These are phyloP conservation scores for Barnettozyma vustinii DNA, from an alignment of 805 yeast genomes.

Conservation along the genomic window DNA sequence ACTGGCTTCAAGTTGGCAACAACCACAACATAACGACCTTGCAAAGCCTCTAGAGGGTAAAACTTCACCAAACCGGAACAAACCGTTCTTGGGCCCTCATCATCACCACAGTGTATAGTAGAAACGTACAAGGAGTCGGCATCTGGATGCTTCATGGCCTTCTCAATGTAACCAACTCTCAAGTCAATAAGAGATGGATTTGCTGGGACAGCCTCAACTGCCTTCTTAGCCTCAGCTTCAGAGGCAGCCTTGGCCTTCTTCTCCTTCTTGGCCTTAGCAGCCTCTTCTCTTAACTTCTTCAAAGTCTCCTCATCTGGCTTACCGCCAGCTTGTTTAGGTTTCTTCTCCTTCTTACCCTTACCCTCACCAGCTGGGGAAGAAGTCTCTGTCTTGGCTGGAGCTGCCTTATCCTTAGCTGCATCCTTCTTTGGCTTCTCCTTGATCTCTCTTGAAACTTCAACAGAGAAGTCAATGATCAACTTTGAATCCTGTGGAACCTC, in stretches of 20 bases:
- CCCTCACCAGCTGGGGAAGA: slow-evolving; percentile 26
- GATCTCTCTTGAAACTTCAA: slow-evolving; percentile 69
- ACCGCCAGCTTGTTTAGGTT: slow-evolving; percentile 33
- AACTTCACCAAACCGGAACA: slow-evolving; percentile 94
- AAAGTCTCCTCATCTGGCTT: slow-evolving; percentile 45
- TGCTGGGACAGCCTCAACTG: slow-evolving; percentile 58
- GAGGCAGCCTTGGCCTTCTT: slow-evolving; percentile 44
- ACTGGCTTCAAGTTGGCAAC: slow-evolving; percentile 98
- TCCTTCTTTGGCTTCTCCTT: slow-evolving; percentile 54
- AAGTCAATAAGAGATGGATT: slow-evolving; percentile 84
- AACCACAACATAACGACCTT: slow-evolving; percentile 82
- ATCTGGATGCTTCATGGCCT: slow-evolving; percentile 95
- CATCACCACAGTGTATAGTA: slow-evolving; percentile 94
- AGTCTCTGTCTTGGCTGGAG: slow-evolving; percentile 15
- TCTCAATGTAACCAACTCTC: slow-evolving; percentile 94
- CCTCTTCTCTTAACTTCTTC: slow-evolving; percentile 43
- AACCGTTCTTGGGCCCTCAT: slow-evolving; percentile 95
- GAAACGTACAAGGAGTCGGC: slow-evolving; percentile 96
- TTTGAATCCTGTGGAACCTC: slow-evolving; percentile 50
- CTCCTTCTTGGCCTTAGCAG: slow-evolving; percentile 60
- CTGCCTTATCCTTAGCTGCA: slow-evolving; percentile 20
- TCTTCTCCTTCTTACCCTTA: slow-evolving; percentile 35
- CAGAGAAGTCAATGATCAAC: slow-evolving; percentile 50
- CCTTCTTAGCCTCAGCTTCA: slow-evolving; percentile 41
- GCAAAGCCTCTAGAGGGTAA: slow-evolving; percentile 90